A percentile compares a stretch with the other conserved stretches of the same genome.
Evolutionary conservation across 106 monocot genomes (phyloP).

Genomic region (Triglochin maritima): DNA sequence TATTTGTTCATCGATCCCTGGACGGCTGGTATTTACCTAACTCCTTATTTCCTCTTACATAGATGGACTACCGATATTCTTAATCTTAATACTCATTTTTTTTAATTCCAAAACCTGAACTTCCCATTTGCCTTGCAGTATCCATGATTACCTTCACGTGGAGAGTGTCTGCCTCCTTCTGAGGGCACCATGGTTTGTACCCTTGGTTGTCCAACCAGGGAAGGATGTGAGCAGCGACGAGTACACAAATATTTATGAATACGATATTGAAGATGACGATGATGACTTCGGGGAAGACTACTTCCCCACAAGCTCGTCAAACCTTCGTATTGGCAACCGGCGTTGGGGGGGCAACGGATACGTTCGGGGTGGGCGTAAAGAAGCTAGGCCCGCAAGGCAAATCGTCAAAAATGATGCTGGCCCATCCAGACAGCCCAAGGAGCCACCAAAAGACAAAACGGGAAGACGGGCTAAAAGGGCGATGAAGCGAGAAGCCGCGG

Average conservation of each 20-base stretch:
- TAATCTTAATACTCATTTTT: not conserved
- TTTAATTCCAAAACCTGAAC: not conserved
- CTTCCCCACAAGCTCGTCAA: slow-evolving; percentile 22
- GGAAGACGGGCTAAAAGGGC: slow-evolving; percentile 64
- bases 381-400: slow-evolving; percentile 54
- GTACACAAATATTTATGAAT: slow-evolving; percentile 3
- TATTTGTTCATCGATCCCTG: slow-evolving; percentile 64
- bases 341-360: slow-evolving; percentile 89
- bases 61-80: not conserved
- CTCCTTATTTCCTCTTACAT: not conserved
- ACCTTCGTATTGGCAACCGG: slow-evolving; percentile 74
- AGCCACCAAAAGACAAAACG: slow-evolving; percentile 11
- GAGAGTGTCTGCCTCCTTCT: slow-evolving; percentile 92
- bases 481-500: slow-evolving; percentile 54
- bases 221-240: slow-evolving; percentile 11
- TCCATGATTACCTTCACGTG: slow-evolving; percentile 85
- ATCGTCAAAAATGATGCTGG: slow-evolving; percentile 11
- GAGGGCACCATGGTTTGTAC: slow-evolving; percentile 76
- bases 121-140: slow-evolving; percentile 30
- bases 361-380: slow-evolving; percentile 64
- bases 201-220: slow-evolving; percentile 41
- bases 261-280: slow-evolving; percentile 17
- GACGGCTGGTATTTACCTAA: slow-evolving; percentile 63
- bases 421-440: slow-evolving; percentile 30
- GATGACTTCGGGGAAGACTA: slow-evolving; percentile 50